Base-by-base conservation (phyloP, 2,329 filamentous ascomycete genomes). In the Botryosphaeria dothidea region DNA sequence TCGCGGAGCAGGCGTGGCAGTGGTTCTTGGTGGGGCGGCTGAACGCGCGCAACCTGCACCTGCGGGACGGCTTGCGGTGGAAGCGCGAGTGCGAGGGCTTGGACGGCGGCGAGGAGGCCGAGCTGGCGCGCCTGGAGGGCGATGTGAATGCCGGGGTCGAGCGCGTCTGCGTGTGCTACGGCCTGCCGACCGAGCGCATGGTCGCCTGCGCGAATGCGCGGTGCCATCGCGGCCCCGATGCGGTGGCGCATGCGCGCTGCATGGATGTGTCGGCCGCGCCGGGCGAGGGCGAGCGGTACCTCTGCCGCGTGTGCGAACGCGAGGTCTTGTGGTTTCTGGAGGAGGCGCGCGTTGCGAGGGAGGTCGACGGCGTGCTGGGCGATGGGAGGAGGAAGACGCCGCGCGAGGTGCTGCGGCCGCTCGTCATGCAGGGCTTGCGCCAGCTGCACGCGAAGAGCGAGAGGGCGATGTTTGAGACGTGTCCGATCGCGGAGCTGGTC, bases 1-100 rank as follows among this genome's bases (percentile, higher is more conserved):
- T 54, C 9, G 46, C 36, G 25, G 61, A 63, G 48, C 61, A 63
- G 25, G 36, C 31, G 48, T 52, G 46, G 61, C 61, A 63, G n/a
- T 63, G 15, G 17, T 34, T 31, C 48, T n/a, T 63, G 2, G 11
- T 54, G 25, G 48, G 46, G 17, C 48, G 46, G 8, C 21, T 43
- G 19, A 63, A 63, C 61, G 5, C 19, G n/a, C 23, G 31, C 23
- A 45, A 52, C 48, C 61, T 54, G 19, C 2, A 15, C 17, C 31
- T 48, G 13, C 61, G 48, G 23, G 46, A 54, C 46, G 46, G 46
- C 11, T 48, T 54, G 29, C 34, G 17, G 34, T n/a, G 5, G 48
- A 43, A 52, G 61, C 17, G 3, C 36, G 9, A 41, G 25, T 21
- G 25, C 3, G 6, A 8, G 4, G 6, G 6, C 38, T 3, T 17